Percentiles rank a stretch among this genome's conserved stretches.
Conservation (phyloP, 1,284 basidiomycete genomes). For the Hymenochaete sp. region DNA sequence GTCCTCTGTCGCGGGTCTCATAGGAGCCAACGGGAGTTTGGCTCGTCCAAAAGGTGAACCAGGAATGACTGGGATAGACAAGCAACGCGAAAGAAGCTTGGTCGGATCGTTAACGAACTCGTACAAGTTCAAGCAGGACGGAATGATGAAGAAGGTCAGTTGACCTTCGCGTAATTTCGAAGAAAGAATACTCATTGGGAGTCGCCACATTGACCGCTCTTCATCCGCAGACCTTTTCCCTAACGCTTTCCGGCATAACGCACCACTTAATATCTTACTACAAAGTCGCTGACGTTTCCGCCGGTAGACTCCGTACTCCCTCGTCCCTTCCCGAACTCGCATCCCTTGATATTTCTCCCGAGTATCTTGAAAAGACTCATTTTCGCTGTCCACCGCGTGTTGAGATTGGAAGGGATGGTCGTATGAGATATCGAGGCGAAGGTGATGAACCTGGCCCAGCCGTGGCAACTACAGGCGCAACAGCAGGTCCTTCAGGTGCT, state of each 20-base stretch:
- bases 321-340: constrained; percentile 85
- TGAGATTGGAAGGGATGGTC: constrained; percentile 74
- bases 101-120: constrained; percentile 86
- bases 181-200: neutral
- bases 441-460: constrained; percentile 56
- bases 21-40: constrained; percentile 31
- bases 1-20: neutral
- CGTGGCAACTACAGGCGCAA: constrained; percentile 34
- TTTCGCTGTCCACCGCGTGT: constrained; percentile 87
- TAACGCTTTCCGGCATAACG: constrained; percentile 76
- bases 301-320: constrained; percentile 79
- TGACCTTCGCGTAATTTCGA: constrained; percentile 7
- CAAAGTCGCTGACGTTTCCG: constrained; percentile 84
- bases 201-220: neutral
- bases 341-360: constrained; percentile 77
- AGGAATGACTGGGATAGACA: constrained; percentile 42
- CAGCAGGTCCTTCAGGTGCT: too few relatives aligned
- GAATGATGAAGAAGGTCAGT: constrained; percentile 90
- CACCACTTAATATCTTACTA: constrained; percentile 98
- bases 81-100: constrained; percentile 68
- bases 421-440: constrained; percentile 73
- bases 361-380: constrained; percentile 85
- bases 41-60: constrained; percentile 56
- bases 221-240: constrained; percentile 73
- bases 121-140: constrained; percentile 85